phyloP scores from a whole-genome alignment of 78 protist species.

The Dictyostelium intermedium region DNA sequence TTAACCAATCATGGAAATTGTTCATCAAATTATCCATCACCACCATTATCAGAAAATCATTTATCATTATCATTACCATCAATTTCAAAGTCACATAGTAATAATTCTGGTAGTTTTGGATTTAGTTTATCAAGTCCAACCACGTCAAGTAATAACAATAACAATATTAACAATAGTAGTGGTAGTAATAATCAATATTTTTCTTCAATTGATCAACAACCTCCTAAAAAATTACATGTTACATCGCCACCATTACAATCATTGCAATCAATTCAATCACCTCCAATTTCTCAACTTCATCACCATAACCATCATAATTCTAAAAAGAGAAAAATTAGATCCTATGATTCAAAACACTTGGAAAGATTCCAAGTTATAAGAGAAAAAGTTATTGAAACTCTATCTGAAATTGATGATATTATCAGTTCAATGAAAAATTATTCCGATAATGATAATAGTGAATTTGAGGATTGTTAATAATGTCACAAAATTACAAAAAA shows the following conservation, averaged over 20 bases:
- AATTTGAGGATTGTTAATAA: neutral
- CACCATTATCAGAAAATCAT: slow-evolving; percentile 2
- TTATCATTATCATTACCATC: neutral
- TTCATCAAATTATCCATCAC: slow-evolving; percentile 1
- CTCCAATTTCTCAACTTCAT: too few relatives aligned
- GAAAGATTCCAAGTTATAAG: neutral
- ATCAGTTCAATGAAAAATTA: neutral
- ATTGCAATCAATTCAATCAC: too few relatives aligned
- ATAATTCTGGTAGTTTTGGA: neutral
- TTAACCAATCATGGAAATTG: neutral
- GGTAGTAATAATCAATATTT: neutral
- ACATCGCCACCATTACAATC: neutral
- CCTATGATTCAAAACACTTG: neutral
- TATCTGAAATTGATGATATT: neutral
- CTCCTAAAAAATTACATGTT: neutral
- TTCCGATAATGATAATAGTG: slow-evolving; percentile 8
- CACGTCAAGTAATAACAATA: neutral
- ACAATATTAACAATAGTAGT: neutral
- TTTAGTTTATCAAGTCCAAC: slow-evolving; percentile 9
- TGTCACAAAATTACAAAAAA: neutral
- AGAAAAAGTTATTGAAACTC: neutral
- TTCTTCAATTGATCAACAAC: neutral
- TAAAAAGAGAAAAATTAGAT: slow-evolving; percentile 2
- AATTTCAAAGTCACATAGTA: neutral
- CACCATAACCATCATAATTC: neutral